These are phyloP conservation scores for Lentinus tigrinus DNA, from an alignment of 768 basidiomycete species.

Conservation along the genomic window DNA sequence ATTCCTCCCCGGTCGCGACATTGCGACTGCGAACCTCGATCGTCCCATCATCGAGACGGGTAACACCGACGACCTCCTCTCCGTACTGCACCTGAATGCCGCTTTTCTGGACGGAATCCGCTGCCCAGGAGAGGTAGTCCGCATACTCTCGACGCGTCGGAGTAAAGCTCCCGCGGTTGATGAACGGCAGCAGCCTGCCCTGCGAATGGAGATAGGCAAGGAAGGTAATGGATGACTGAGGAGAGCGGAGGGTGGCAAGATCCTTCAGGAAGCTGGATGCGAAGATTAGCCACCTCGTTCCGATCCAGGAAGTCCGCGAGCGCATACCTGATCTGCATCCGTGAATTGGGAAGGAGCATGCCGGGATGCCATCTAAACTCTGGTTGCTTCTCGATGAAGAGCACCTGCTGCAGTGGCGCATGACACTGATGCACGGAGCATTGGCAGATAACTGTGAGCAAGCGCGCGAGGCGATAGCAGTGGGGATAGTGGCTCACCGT, in stretches of 20 bases:
- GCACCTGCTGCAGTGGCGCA: slow-evolving; percentile 29
- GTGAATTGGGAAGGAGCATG: slow-evolving; percentile 50
- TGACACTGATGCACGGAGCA: slow-evolving; percentile 9
- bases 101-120: slow-evolving; percentile 40
- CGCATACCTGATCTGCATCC: slow-evolving; percentile 52
- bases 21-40: slow-evolving; percentile 39
- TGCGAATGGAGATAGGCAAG: slow-evolving; percentile 51
- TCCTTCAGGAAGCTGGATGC: slow-evolving; percentile 49
- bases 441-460: neutral
- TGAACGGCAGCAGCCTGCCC: slow-evolving; percentile 48
- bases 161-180: slow-evolving; percentile 50
- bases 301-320: neutral
- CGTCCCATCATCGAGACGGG: slow-evolving; percentile 32
- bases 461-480: neutral
- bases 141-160: slow-evolving; percentile 54
- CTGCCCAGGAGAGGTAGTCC: slow-evolving; percentile 55
- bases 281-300: slow-evolving; percentile 3
- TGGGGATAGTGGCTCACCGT: neutral
- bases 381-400: slow-evolving; percentile 50
- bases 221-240: slow-evolving; percentile 52
- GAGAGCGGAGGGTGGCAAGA: slow-evolving; percentile 50
- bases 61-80: slow-evolving; percentile 44
- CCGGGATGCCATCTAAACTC: slow-evolving; percentile 56
- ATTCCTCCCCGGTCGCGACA: slow-evolving; percentile 34
- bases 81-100: slow-evolving; percentile 46